phyloP scores from a whole-genome alignment of 169 alveolate species.

The Plasmodium falciparum region DNA sequence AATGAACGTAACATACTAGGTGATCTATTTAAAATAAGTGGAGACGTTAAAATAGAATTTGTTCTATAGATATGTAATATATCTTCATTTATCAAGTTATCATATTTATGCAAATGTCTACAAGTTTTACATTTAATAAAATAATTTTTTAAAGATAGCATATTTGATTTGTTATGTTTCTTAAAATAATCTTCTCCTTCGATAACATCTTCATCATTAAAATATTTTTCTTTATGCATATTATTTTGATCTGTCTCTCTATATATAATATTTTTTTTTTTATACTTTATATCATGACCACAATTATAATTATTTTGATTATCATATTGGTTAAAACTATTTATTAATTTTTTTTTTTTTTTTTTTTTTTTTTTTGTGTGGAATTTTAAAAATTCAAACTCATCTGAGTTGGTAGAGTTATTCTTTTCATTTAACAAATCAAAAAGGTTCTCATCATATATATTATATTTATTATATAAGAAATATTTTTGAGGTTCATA shows the following conservation, averaged over 20 bases:
- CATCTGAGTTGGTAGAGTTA: constrained; percentile 45
- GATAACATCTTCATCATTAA: neutral
- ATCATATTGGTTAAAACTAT: neutral
- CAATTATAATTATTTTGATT: neutral
- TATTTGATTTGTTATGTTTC: neutral
- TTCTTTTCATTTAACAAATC: neutral
- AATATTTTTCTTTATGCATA: neutral
- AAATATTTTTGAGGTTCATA: neutral
- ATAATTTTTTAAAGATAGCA: neutral
- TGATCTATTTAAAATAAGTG: constrained; percentile 31
- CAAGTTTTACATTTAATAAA: constrained; percentile 44
- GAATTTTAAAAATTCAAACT: constrained; percentile 17
- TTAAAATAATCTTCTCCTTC: neutral
- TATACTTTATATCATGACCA: neutral
- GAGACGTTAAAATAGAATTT: neutral
- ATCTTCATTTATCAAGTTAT: constrained; percentile 47
- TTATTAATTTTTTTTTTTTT: neutral
- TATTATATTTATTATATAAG: neutral
- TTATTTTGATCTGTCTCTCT: no score
- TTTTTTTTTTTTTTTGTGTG: neutral
- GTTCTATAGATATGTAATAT: constrained; percentile 12
- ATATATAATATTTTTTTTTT: neutral
- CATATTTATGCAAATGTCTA: constrained; percentile 28
- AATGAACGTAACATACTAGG: neutral
- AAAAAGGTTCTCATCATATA: neutral